Conservation (phyloP, 257 asterid genomes). For the Striga asiatica region DNA sequence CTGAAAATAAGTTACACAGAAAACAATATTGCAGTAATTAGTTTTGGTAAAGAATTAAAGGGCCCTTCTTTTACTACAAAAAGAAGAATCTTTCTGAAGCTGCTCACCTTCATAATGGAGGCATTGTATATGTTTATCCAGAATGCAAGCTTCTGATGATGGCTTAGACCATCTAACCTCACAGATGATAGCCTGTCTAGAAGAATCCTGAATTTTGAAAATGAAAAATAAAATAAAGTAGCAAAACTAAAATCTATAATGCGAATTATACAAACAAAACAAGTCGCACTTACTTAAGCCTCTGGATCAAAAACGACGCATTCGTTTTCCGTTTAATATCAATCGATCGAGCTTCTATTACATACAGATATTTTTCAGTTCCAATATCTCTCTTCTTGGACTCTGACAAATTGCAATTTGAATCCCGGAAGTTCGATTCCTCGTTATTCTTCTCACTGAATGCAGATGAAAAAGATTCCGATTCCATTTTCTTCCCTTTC, state of each 20-base stretch:
- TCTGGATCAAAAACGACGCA: constrained; percentile 43
- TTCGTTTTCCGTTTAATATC: constrained; percentile 41
- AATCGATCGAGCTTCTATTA: constrained; percentile 39
- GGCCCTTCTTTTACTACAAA: neutral
- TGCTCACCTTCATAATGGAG: constrained; percentile 70
- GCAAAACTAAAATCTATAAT: too few species aligned
- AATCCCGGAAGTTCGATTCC: constrained; percentile 36
- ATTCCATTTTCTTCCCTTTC: constrained; percentile 52
- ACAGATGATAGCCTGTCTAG: constrained; percentile 48
- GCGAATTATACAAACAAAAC: too few species aligned
- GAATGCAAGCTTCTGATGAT: constrained; percentile 80
- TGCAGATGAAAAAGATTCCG: too few species aligned
- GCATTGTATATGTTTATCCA: constrained; percentile 80
- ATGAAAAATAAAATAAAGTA: neutral
- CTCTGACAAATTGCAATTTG: constrained; percentile 29
- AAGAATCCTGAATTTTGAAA: constrained; percentile 51
- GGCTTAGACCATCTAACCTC: constrained; percentile 51
- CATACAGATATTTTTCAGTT: constrained; percentile 29
- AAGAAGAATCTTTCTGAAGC: neutral
- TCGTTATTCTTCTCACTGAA: neutral
- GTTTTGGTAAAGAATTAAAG: neutral
- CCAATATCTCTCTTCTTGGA: constrained; percentile 41
- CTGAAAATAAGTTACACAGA: constrained; percentile 24
- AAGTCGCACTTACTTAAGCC: constrained; percentile 54
- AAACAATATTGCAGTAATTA: neutral